Evolutionary conservation across 768 basidiomycete species (phyloP).

Genomic region (Tulasnella sp.): DNA sequence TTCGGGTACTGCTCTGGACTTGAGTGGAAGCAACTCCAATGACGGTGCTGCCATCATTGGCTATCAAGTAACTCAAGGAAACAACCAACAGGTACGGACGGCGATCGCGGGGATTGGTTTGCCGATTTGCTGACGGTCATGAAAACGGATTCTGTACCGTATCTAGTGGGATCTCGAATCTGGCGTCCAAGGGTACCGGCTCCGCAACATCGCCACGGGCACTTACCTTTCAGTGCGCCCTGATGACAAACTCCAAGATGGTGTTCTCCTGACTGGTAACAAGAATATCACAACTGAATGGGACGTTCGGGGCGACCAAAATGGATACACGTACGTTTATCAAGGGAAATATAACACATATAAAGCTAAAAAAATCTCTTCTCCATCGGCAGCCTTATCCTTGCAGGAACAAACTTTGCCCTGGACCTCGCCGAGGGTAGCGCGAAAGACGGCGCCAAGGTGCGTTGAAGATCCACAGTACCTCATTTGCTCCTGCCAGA

Average conservation of each 20-base stretch:
- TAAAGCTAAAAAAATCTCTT: background rate
- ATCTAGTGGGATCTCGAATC: background rate
- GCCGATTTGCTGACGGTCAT: background rate
- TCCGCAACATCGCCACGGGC: background rate
- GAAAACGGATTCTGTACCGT: background rate
- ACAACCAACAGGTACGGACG: constrained; percentile 11
- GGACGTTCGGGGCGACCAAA: background rate
- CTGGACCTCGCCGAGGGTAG: background rate
- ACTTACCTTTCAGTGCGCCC: background rate
- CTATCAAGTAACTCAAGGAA: background rate
- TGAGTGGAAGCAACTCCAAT: background rate
- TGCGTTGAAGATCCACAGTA: background rate
- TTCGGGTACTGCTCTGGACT: constrained; percentile 6
- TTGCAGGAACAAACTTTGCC: background rate
- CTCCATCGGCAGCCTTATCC: background rate
- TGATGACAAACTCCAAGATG: background rate
- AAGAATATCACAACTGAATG: background rate
- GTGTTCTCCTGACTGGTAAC: background rate
- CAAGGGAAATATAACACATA: background rate
- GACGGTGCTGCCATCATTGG: constrained; percentile 1
- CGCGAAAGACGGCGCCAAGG: background rate
- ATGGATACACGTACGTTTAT: background rate
- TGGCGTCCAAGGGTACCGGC: background rate
- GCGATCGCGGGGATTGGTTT: background rate
- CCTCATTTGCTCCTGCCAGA: background rate